Evolutionary conservation across 768 basidiomycete species (phyloP).

Genomic region (Clitopilus passeckerianus): DNA sequence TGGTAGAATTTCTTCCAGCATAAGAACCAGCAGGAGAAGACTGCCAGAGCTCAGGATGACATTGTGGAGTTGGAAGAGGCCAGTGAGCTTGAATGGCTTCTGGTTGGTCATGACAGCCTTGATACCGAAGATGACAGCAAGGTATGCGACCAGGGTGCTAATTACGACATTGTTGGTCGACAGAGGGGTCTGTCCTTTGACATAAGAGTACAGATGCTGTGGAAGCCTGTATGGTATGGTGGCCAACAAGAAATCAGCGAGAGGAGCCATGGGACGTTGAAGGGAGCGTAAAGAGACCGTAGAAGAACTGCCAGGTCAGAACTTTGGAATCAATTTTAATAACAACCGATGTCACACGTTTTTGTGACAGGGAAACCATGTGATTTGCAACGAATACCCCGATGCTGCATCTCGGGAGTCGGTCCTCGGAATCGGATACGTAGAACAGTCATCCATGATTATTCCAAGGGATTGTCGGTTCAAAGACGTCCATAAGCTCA

Average conservation of each 20-base stretch:
- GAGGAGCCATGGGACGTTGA: constrained; percentile 53
- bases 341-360: not conserved
- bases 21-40: constrained; percentile 77
- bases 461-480: no score
- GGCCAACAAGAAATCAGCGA: constrained; percentile 69
- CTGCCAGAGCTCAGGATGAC: constrained; percentile 82
- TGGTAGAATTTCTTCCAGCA: constrained; percentile 89
- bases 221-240: constrained; percentile 57
- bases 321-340: not conserved
- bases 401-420: not conserved
- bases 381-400: not conserved
- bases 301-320: constrained; percentile 3
- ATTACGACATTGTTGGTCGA: constrained; percentile 77
- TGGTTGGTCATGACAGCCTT: constrained; percentile 80
- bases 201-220: constrained; percentile 54
- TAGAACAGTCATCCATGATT: not conserved
- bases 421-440: not conserved
- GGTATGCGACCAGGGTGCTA: constrained; percentile 70
- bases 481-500: no score
- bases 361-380: not conserved
- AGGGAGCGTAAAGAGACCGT: constrained; percentile 16
- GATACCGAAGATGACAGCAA: constrained; percentile 83
- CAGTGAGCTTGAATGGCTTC: constrained; percentile 69
- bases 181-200: constrained; percentile 72
- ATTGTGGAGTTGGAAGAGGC: constrained; percentile 89